These are phyloP conservation scores for Wallacemonas collosoma DNA, from an alignment of 208 protist genomes.

Conservation along the genomic window DNA sequence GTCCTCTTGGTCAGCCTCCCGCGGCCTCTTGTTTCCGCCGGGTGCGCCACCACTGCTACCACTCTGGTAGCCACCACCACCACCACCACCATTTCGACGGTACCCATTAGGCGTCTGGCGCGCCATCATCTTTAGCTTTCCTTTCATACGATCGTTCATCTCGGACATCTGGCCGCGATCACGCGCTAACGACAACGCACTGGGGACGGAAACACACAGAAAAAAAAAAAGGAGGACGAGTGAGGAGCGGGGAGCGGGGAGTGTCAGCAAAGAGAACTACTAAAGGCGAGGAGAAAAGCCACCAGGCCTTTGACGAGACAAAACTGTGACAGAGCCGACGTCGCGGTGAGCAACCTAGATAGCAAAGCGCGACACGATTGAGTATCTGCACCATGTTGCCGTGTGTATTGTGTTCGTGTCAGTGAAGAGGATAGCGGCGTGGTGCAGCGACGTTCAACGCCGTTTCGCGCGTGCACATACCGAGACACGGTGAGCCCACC, in stretches of 20 bases:
- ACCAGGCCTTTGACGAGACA: background rate
- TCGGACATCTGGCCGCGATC: conserved; percentile 28
- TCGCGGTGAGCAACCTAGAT: too few relatives aligned
- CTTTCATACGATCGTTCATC: conserved; percentile 63
- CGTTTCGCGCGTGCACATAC: too few relatives aligned
- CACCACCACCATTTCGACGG: conserved; percentile 18
- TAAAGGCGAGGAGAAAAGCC: background rate
- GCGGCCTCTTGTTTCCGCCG: conserved; percentile 33
- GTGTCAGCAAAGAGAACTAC: background rate
- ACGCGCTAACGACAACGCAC: too few relatives aligned
- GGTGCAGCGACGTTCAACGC: too few relatives aligned
- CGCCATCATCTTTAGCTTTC: conserved; percentile 54
- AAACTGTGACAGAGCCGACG: too few relatives aligned
- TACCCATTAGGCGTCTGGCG: conserved; percentile 44
- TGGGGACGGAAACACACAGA: background rate
- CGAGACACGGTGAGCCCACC: too few relatives aligned
- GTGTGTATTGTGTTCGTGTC: too few relatives aligned
- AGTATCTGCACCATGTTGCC: too few relatives aligned
- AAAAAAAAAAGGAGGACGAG: conserved; percentile 24
- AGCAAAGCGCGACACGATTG: too few relatives aligned
- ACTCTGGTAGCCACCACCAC: conserved; percentile 9
- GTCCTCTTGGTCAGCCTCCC: conserved; percentile 23
- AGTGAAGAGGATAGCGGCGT: too few relatives aligned
- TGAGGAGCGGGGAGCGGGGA: background rate
- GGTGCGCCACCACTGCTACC: background rate